These are phyloP conservation scores for Suillus brevipes DNA, from an alignment of 768 basidiomycete genomes.

Conservation along the genomic window DNA sequence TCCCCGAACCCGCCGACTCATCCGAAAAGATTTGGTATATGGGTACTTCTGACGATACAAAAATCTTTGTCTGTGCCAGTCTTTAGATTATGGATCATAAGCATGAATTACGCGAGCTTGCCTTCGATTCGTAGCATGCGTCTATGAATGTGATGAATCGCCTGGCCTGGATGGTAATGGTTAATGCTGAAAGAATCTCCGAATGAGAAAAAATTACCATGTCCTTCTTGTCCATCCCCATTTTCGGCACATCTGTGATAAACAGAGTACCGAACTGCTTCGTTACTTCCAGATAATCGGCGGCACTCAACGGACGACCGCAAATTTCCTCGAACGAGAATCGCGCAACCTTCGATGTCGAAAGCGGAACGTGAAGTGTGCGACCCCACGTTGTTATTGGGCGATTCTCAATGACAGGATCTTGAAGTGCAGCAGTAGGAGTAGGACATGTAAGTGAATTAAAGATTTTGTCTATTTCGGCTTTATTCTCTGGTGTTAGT, in stretches of 20 bases:
- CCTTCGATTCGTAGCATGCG: conserved; percentile 92
- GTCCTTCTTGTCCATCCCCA: conserved; percentile 87
- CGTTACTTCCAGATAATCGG: conserved; percentile 94
- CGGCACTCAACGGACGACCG: conserved; percentile 85
- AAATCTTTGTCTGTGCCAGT: conserved; percentile 72
- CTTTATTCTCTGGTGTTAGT: conserved; percentile 57
- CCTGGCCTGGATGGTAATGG: conserved; percentile 62
- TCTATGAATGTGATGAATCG: conserved; percentile 98
- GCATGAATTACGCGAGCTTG: conserved; percentile 25
- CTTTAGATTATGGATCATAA: conserved; percentile 4
- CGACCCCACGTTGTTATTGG: conserved; percentile 89
- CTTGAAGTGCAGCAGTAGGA: conserved; percentile 36
- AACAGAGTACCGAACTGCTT: conserved; percentile 87
- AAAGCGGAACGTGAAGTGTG: conserved; percentile 74
- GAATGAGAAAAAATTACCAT: conserved; percentile 47
- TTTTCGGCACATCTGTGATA: conserved; percentile 81
- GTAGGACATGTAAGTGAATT: conserved; percentile 58
- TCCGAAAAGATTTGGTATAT: conserved; percentile 90
- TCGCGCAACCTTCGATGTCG: conserved; percentile 76
- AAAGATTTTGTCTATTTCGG: conserved; percentile 86
- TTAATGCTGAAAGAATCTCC: conserved; percentile 1
- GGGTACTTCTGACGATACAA: conserved; percentile 90
- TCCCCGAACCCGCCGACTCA: conserved; percentile 41
- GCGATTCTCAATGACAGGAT: conserved; percentile 60
- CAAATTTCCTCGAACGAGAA: conserved; percentile 89